Evolutionary conservation across 2,329 filamentous ascomycete genomes (phyloP), one percentile per base, ranked within the genome.

Genomic region (Colletotrichum cuscutae): DNA sequence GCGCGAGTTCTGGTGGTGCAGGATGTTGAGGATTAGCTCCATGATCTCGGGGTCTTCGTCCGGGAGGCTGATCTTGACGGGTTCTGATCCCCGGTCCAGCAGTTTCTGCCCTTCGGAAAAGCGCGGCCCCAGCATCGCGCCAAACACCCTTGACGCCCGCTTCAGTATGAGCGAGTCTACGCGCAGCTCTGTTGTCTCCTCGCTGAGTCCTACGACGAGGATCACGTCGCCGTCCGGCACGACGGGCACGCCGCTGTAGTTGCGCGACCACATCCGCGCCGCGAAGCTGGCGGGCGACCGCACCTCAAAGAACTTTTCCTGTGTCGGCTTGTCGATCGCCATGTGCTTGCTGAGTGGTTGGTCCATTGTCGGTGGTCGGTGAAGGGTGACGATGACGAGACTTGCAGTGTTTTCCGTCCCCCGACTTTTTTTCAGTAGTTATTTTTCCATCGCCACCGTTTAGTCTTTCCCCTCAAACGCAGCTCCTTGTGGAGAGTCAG

Each of bases 41-140:
- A 84, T 78, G 2, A 79, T 78, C 3, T 77, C 74, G 0, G 79
- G 73, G 57, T 82, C 75, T 61, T 83, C 81, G 5, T 82, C 78
- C 0, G 77, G 77, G 11, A 81, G 74, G 15, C 75, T 69, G 30
- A 82, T 72, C 62, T 80, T 76, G n/a, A 73, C 67, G n/a, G 71
- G 71, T 11, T 68, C 68, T 24, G 54, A 37, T 30, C 56, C 57
- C 32, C 71, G 35, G 32, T 71, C 71, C 37, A 71, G 71, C 56
- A 78, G 69, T 4, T 64, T 61, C 26, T 75, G 63, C 7, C 76
- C 78, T 59, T 79, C 78, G 12, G 60, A 68, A 57, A 78, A 79
- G 61, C 69, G 74, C 5, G 68, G 65, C 7, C 71, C 61, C 1
- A 80, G 74, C 78, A 80, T 79, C 22, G 76, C 76, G 42, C 73